Evolutionary conservation across 2,329 filamentous ascomycete species (phyloP), one percentile per base, ranked within the genome.

Genomic region (Immersiporthe knoxdaviesiana): DNA sequence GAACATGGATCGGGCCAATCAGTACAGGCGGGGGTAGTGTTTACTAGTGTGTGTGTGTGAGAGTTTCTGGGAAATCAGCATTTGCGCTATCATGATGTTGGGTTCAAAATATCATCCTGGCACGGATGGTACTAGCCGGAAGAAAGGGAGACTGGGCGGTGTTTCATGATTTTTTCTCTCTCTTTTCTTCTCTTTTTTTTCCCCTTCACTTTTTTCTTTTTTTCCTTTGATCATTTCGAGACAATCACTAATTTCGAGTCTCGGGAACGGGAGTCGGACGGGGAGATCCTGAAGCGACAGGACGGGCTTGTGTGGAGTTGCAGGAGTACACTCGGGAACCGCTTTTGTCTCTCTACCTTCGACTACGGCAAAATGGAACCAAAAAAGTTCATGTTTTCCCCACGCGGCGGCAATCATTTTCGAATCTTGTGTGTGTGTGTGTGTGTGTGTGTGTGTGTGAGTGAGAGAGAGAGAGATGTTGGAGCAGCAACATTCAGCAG

Each of bases 221-320:
- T 47, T n/a, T n/a, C 7, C 7, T 47, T 11, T 32, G 6, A 58
- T 68, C 27, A 30, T 65, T 24, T n/a, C 62, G 66, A 52, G n/a
- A 27, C 37, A 39, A 39, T 63, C 30, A 54, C 47, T 59, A 63
- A 67, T 68, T 68, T 63, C 50, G 64, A 65, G 47, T 67, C 52
- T 67, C 12, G 63, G 68, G 64, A 47, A 60, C 24, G 69, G 35
- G 63, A 69, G 69, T 69, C 63, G 63, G 58, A 44, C 47, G 67
- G 64, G n/a, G 30, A 69, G 27, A 56, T 39, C 59, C 54, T 67
- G 50, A 69, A 60, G 65, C 56, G 52, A 62, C 54, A 47, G 63
- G 60, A 65, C 64, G 54, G 67, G 62, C 47, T 65, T 47, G 64
- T 47, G 67, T 65, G 69, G 69, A 69, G 69, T 71, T 71, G 69